Evolutionary conservation across 1,139 yeast genomes (phyloP), one percentile per base, ranked within the genome.

Genomic region (Protomyces inundatus): DNA sequence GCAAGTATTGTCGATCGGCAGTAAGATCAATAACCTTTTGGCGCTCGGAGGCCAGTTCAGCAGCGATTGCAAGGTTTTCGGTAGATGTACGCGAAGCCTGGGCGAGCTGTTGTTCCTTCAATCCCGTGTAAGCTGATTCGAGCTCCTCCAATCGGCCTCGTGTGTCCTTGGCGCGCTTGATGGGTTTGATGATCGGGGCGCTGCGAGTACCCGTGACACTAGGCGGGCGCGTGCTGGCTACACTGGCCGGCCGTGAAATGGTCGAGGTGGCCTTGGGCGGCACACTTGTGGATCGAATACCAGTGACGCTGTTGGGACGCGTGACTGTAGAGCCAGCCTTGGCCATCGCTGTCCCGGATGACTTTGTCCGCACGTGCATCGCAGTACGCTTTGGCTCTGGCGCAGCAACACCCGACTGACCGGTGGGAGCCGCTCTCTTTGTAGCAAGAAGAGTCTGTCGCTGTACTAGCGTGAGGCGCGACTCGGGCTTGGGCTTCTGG

Each of bases 121-220:
- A n/a, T 14, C 56, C 64, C n/a, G 54, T 54, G 40, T 60, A 67
- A 9, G 64, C 65, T 12, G 53, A 53, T 34, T 66, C 69, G 62
- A 68, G 65, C n/a, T 54, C 64, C n/a, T 68, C 70, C 6, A 68
- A 56, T 30, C 70, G 45, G 4, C 67, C 68, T 35, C 65, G 61
- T n/a, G 68, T 54, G 39, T 67, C 69, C 7, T 67, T 60, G 14
- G 61, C 55, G 14, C 66, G 66, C 34, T 45, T 23, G n/a, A 52
- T 45, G 9, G 42, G 42, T 34, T 55, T 55, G 23, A 32, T 40
- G 6, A 45, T 50, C 6, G 33, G 54, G 6, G 53, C 36, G 16
- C 56, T 23, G 12, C 60, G 46, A 16, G 37, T 14, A 32, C 56
- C 56, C 5, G 55, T 48, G 16, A 54, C 61, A 37, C 64, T 60